Evolutionary conservation across 371 early-diverging fungal genomes (phyloP), one percentile per base, ranked within the genome.

Genomic region (Haplosporangium sp.): DNA sequence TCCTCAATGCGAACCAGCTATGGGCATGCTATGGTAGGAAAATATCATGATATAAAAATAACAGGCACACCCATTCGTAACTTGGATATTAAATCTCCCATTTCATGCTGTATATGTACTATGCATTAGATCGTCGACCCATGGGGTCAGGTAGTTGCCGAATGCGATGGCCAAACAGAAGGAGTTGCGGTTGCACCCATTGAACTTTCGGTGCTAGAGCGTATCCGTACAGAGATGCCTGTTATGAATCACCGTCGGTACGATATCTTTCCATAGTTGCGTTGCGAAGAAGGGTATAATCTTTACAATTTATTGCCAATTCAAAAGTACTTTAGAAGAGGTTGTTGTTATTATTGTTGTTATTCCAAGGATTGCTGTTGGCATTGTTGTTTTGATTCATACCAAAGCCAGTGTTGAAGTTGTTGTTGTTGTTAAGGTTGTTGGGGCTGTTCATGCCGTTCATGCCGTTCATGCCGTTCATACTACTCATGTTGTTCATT

Each of bases 11-110:
- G 95, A 43, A 69, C 73, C 18, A 93, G 92, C 66, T 95, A 87
- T 69, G 96, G 96, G 2, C 88, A 95, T 60, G 86, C 95, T 21
- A 91, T 94, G 93, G 92, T 90, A 84, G 74, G 61, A 52, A 14
- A 16, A n/a, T 16, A 18, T 21, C 6, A 54, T 12, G n/a, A 55
- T 18, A 13, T 14, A 8, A 41, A 38, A 59, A 41, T 11, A 29
- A 29, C 29, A 29, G 4, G 29, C 29, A 29, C 29, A 42, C 42
- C 10, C 38, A 41, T 13, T 7, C n/a, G 46, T 14, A 46, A 10
- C 46, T 37, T 29, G 55, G 5, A 36, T 20, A 41, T 20, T 45
- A 36, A 36, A 45, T 60, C 60, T 41, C 16, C 41, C 57, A 40
- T 16, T 55, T 20, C 56, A 69, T 48, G 23, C 38, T 46, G 2